Base-by-base conservation (phyloP, 768 basidiomycete species). In the Hydnum rufescens region DNA sequence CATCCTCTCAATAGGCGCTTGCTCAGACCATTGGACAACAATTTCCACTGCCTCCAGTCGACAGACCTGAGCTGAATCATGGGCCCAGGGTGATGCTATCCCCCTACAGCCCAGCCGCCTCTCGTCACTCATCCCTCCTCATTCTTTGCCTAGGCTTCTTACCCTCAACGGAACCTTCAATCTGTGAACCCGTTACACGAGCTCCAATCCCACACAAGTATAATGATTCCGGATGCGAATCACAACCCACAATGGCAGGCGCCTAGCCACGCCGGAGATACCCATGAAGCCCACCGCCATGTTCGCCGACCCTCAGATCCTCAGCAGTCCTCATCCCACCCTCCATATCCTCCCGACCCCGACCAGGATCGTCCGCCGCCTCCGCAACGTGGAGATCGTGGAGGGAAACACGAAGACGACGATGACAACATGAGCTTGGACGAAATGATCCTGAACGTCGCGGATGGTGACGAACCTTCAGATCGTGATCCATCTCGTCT, bases 381-480 rank as follows among this genome's bases (percentile, higher is more conserved):
- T 39, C 19, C 34, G 19, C 34, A 19, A 39, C 8, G 34, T 39
- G 34, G 34, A 19, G 19, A 39, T 8, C 8, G 8, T 19, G 34
- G 34, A 39, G 34, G 8, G 8, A 39, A 19, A 39, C 8, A 8
- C 8, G 34, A 13, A 13, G 8, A 47, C 13, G 44, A 47, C 8
- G 44, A 47, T 26, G 44, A 47, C 13, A 25, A 47, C 26, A 47
- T 47, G 44, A 47, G 44, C 26, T 8, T 47, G 8, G 44, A 47
- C 26, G 44, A 47, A 13, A 47, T 47, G 44, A 47, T 47, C 26
- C 44, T 47, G 8, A 47, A 26, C 26, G 8, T 26, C 44, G 44
- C 25, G 13, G 44, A 47, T 47, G 44, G 25, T 47, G 44, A 26
- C 25, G 44, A 13, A 25, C 13, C 44, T 13, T 26, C 44, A 16